Percentiles rank a stretch among this genome's conserved stretches.
phyloP scores from a whole-genome alignment of 2,329 filamentous ascomycete genomes.

The Ascochyta pisi region DNA sequence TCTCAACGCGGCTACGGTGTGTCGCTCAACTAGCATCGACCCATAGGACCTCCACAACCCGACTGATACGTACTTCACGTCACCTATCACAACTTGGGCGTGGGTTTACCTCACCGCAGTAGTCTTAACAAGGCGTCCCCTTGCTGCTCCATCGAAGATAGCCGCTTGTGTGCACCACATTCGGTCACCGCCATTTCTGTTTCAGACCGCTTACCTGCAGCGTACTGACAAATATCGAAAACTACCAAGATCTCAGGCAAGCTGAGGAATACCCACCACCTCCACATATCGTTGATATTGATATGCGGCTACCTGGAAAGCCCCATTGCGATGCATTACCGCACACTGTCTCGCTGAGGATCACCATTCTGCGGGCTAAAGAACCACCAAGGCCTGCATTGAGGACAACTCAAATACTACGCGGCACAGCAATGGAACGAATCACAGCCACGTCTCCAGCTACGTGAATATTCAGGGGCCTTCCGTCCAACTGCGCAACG shows the following conservation, averaged over 20 bases:
- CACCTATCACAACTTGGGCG: conserved; percentile 1
- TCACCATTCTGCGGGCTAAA: background rate
- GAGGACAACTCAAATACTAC: background rate
- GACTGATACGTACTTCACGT: background rate
- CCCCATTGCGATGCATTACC: background rate
- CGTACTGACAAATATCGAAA: conserved; percentile 9
- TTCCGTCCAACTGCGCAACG: too few species aligned
- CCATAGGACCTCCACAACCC: background rate
- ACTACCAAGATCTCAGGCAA: background rate
- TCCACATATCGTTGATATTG: background rate
- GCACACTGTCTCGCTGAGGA: background rate
- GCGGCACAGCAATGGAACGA: background rate
- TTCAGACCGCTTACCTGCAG: conserved; percentile 1
- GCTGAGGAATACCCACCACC: background rate
- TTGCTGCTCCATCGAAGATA: background rate
- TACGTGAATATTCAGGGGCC: too few species aligned
- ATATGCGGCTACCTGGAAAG: background rate
- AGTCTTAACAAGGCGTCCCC: background rate
- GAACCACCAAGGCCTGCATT: background rate
- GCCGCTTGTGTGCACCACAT: background rate
- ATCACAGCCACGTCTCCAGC: background rate
- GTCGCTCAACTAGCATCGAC: conserved; percentile 1
- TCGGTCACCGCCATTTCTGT: background rate
- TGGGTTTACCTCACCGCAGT: background rate
- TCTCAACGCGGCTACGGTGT: background rate